These are phyloP conservation scores for Arthroderma sp. DNA, from an alignment of 2,329 filamentous ascomycete genomes.

Conservation along the genomic window DNA sequence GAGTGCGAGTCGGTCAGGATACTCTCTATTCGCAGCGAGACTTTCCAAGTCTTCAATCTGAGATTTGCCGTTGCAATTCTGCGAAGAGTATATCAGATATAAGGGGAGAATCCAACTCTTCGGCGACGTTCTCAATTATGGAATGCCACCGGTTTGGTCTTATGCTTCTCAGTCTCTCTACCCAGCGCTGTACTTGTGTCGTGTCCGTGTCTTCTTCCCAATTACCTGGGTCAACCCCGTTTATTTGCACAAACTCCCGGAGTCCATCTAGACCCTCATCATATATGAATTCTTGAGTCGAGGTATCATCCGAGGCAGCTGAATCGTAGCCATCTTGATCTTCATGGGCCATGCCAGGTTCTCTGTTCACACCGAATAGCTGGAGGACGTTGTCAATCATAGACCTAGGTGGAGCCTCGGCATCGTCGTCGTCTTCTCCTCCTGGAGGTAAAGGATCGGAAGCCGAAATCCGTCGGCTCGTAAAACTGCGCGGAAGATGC, in stretches of 20 bases:
- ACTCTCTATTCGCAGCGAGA: neutral
- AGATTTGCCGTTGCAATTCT: constrained; percentile 21
- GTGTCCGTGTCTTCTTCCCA: constrained; percentile 26
- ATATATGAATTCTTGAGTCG: neutral
- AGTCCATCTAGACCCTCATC: constrained; percentile 20
- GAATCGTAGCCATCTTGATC: neutral
- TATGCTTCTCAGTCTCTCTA: constrained; percentile 20
- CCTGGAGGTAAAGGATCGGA: constrained; percentile 71
- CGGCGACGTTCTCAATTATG: constrained; percentile 16
- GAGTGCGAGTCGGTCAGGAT: too few relatives aligned
- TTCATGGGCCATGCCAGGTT: neutral
- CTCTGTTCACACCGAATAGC: neutral
- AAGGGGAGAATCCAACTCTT: constrained; percentile 11
- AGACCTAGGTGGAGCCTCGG: neutral
- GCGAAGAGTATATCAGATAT: constrained; percentile 24
- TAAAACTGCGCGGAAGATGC: constrained; percentile 52
- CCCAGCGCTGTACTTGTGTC: constrained; percentile 23
- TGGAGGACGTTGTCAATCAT: constrained; percentile 3
- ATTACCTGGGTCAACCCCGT: constrained; percentile 31
- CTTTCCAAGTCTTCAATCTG: neutral
- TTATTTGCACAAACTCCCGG: constrained; percentile 23
- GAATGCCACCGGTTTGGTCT: constrained; percentile 17
- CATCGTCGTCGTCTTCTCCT: constrained; percentile 13
- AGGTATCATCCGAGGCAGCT: neutral
- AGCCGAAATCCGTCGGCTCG: constrained; percentile 53